A percentile compares a stretch with the other conserved stretches of the same genome.
phyloP scores from a whole-genome alignment of 306 rosid species.

The Sphenostylis stenocarpa region DNA sequence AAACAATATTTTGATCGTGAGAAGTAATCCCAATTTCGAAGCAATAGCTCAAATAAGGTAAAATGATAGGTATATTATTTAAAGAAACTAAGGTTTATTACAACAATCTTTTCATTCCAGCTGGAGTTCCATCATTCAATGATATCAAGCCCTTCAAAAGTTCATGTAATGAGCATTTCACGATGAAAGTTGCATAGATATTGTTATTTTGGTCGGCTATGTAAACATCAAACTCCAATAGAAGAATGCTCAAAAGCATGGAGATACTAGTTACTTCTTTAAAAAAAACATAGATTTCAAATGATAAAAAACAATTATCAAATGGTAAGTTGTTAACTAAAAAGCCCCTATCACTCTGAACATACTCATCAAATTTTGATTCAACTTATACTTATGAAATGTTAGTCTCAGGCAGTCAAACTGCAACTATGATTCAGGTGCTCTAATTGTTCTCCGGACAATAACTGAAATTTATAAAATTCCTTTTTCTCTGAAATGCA shows the following conservation, averaged over 20 bases:
- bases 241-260: background rate
- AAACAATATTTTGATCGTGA: background rate
- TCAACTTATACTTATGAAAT: background rate
- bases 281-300: background rate
- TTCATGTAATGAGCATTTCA: background rate
- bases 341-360: background rate
- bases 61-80: background rate
- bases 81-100: background rate
- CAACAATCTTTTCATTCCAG: slow-evolving; percentile 17
- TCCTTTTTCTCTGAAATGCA: background rate
- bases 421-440: background rate
- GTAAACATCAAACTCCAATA: background rate
- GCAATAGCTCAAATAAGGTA: background rate
- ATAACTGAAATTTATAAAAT: background rate
- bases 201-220: background rate
- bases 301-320: background rate
- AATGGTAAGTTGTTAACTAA: background rate
- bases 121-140: background rate
- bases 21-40: background rate
- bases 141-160: slow-evolving; percentile 17
- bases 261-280: background rate
- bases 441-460: background rate
- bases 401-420: background rate
- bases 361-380: background rate
- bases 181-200: background rate